A percentile compares a stretch with the other conserved stretches of the same genome.
Conservation (phyloP, 2,329 filamentous ascomycete species). For the Colletotrichum lindemuthianum region DNA sequence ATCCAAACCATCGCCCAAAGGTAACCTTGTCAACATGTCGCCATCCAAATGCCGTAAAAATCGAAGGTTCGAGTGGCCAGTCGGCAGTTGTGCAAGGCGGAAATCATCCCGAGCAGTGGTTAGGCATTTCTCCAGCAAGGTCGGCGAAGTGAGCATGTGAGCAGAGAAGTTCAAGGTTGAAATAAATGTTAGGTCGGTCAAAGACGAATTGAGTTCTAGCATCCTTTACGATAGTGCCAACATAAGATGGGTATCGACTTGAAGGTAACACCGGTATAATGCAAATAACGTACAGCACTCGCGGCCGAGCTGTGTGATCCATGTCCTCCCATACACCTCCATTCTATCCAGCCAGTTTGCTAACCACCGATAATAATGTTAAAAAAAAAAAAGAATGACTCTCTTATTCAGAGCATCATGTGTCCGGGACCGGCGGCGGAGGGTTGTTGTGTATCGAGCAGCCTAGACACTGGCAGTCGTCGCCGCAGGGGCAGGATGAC, state of each 20-base stretch:
- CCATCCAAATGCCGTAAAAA: too few species aligned
- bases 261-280: conserved; percentile 16
- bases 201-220: conserved; percentile 6
- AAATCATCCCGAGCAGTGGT: too few species aligned
- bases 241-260: conserved; percentile 27
- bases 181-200: not conserved
- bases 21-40: not conserved
- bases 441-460: conserved; percentile 62
- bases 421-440: conserved; percentile 9
- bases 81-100: too few species aligned
- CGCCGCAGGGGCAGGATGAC: conserved; percentile 65
- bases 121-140: too few species aligned
- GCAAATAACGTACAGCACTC: not conserved
- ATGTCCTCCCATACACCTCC: too few species aligned
- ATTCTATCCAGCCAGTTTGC: too few species aligned
- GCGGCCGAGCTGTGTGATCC: too few species aligned
- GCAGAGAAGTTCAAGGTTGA: not conserved
- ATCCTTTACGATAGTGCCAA: conserved; percentile 11
- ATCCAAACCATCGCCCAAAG: conserved; percentile 1
- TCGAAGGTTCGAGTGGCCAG: too few species aligned
- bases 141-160: too few species aligned
- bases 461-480: conserved; percentile 68
- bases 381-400: not conserved
- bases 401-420: conserved; percentile 1
- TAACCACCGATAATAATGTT: too few species aligned